A percentile compares a stretch with the other conserved stretches of the same genome.
Conservation (phyloP, 2,329 filamentous ascomycete species). For the Cyclaneusma minus region DNA sequence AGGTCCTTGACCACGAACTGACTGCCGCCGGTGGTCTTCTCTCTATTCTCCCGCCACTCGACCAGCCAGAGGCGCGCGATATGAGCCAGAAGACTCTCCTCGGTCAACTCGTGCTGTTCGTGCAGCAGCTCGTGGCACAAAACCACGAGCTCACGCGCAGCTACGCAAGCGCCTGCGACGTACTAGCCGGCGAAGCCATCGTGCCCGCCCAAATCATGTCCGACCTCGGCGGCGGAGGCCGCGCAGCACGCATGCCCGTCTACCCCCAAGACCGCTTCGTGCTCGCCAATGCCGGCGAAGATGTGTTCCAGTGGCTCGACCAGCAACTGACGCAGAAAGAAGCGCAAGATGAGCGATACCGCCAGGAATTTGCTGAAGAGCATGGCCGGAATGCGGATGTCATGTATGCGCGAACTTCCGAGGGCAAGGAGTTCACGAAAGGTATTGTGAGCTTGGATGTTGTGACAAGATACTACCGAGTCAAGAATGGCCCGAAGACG, state of each 20-base stretch:
- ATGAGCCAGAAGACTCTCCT: constrained; percentile 34
- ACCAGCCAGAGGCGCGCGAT: constrained; percentile 21
- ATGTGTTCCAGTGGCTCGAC: constrained; percentile 31
- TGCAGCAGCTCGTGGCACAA: constrained; percentile 35
- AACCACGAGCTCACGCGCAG: constrained; percentile 40
- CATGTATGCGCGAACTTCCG: constrained; percentile 14
- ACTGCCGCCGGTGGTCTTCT: constrained; percentile 38
- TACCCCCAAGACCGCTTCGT: constrained; percentile 40
- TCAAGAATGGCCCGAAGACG: constrained; percentile 28
- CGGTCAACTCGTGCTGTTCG: constrained; percentile 39
- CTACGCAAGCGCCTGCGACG: constrained; percentile 33
- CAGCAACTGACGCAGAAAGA: constrained; percentile 30
- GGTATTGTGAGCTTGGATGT: constrained; percentile 34
- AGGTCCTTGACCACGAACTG: constrained; percentile 44
- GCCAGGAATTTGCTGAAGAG: constrained; percentile 22
- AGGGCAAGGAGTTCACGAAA: constrained; percentile 8
- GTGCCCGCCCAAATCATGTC: constrained; percentile 36
- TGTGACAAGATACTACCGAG: constrained; percentile 34
- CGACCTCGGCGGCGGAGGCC: constrained; percentile 33
- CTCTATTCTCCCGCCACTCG: constrained; percentile 31
- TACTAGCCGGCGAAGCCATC: constrained; percentile 31
- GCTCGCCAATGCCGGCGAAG: constrained; percentile 36
- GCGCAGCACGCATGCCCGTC: constrained; percentile 30
- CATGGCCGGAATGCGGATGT: constrained; percentile 25
- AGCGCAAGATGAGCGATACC: constrained; percentile 20